Conservation (phyloP, 2,329 filamentous ascomycete genomes). For the Camillea tinctor region DNA sequence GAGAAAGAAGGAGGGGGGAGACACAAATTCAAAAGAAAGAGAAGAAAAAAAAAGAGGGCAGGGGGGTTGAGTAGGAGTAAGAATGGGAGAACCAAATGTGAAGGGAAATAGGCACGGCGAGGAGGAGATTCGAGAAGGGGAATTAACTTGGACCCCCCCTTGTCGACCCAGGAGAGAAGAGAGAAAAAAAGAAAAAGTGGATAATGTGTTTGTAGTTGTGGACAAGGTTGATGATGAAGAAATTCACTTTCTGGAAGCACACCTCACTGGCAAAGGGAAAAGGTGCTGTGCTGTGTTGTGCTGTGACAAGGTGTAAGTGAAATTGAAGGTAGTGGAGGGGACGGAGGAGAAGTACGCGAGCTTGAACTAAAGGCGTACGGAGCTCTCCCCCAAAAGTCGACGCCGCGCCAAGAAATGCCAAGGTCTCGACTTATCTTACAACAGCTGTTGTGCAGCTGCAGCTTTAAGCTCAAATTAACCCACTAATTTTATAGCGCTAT, state of each 20-base stretch:
- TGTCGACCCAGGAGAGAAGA: background rate
- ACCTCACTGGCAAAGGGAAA: background rate
- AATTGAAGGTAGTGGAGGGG: background rate
- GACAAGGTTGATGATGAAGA: background rate
- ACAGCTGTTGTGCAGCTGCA: too few relatives aligned
- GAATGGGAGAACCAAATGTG: background rate
- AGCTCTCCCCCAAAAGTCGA: too few relatives aligned
- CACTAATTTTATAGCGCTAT: too few relatives aligned
- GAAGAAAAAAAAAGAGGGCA: background rate
- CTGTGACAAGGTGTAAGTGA: too few relatives aligned
- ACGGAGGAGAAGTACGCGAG: background rate
- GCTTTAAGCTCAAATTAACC: too few relatives aligned
- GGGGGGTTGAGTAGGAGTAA: conserved; percentile 5
- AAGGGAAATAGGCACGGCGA: background rate
- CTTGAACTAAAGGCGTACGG: background rate
- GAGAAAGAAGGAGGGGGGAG: conserved; percentile 9
- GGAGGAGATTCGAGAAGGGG: background rate
- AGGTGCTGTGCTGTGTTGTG: background rate
- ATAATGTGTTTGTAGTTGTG: too few relatives aligned
- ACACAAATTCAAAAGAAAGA: background rate
- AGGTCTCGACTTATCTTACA: too few relatives aligned
- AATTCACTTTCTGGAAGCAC: background rate
- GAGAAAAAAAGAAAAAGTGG: background rate
- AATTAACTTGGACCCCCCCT: background rate
- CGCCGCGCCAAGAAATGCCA: too few relatives aligned